Evolutionary conservation across 1,284 basidiomycete species (phyloP).

Genomic region (Fomitopsis schrenkii): DNA sequence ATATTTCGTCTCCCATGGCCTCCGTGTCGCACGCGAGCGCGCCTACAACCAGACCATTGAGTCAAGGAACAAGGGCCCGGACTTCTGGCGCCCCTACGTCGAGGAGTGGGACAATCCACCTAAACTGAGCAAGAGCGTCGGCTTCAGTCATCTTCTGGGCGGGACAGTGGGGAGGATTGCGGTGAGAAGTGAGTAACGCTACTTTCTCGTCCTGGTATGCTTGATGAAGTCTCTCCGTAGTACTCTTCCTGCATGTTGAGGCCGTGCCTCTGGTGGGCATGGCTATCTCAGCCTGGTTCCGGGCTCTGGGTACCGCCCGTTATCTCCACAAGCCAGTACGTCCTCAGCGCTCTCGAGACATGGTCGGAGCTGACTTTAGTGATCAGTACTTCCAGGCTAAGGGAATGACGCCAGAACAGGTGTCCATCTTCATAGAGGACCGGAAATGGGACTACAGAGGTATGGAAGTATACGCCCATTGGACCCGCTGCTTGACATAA

Average conservation of each 20-base stretch:
- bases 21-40: constrained; percentile 70
- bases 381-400: constrained; percentile 77
- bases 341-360: neutral
- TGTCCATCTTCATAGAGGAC: constrained; percentile 78
- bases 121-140: constrained; percentile 26
- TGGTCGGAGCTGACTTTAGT: neutral
- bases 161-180: constrained; percentile 48
- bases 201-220: neutral
- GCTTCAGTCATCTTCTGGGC: constrained; percentile 40
- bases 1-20: constrained; percentile 75
- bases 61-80: constrained; percentile 72
- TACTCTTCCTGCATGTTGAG: constrained; percentile 64
- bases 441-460: constrained; percentile 83
- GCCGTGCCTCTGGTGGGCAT: constrained; percentile 71
- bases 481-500: neutral
- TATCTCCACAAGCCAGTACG: constrained; percentile 66
- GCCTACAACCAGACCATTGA: constrained; percentile 79
- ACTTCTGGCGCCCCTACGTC: constrained; percentile 87
- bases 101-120: constrained; percentile 85
- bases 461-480: constrained; percentile 21
- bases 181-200: constrained; percentile 28
- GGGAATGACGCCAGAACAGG: constrained; percentile 67
- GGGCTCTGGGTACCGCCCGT: constrained; percentile 64
- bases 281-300: constrained; percentile 60
- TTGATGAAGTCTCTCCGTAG: constrained; percentile 31